Percentiles rank a stretch among this genome's conserved stretches.
These are phyloP conservation scores for Dioscorea zingiberensis DNA, from an alignment of 106 monocot species.

Conservation along the genomic window DNA sequence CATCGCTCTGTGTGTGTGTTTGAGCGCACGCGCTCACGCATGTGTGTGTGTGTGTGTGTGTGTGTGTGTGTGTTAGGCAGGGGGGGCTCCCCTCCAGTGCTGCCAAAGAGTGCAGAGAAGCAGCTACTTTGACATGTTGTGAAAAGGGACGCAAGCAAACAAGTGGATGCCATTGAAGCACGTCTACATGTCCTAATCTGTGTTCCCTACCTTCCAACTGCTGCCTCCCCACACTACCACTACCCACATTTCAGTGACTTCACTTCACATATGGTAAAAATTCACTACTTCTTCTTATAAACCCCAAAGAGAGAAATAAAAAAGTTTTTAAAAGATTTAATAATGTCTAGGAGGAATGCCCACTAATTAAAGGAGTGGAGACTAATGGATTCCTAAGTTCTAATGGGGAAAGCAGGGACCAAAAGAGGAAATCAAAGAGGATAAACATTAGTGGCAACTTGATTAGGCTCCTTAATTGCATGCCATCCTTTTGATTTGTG, in stretches of 20 bases:
- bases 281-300: not conserved
- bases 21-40: not conserved
- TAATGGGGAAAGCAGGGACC: not conserved
- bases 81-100: not conserved
- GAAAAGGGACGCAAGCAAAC: conserved; percentile 10
- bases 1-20: conserved; percentile 3
- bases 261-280: not conserved
- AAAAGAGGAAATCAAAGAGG: not conserved
- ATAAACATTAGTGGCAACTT: no score
- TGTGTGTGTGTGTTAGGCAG: not conserved
- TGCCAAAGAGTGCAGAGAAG: not conserved
- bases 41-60: not conserved
- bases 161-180: conserved; percentile 1
- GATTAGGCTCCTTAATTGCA: no score
- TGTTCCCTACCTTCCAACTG: conserved; percentile 40
- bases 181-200: not conserved
- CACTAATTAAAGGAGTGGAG: not conserved
- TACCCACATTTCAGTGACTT: not conserved
- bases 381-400: not conserved
- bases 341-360: not conserved
- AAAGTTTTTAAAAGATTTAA: not conserved
- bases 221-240: conserved; percentile 22
- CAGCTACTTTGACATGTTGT: conserved; percentile 1
- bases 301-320: not conserved
- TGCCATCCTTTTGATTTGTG: no score